phyloP scores from a whole-genome alignment of 1,139 yeast species.

The Pichia sp. region DNA sequence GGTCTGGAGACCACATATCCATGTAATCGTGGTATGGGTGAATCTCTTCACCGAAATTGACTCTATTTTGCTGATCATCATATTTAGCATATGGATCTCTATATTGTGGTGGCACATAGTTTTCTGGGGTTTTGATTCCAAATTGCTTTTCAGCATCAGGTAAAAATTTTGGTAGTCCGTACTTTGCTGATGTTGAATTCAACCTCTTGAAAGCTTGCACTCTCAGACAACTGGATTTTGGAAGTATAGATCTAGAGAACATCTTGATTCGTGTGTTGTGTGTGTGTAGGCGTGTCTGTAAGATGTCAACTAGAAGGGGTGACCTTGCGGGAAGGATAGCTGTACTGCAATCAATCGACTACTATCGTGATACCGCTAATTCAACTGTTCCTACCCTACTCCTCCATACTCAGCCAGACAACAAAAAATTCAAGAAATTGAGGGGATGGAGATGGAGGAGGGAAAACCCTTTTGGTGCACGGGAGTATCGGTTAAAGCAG shows the following conservation, averaged over 20 bases:
- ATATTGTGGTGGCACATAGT: constrained; percentile 48
- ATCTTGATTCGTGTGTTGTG: background rate
- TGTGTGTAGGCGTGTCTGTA: no score
- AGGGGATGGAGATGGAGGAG: background rate
- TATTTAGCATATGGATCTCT: constrained; percentile 70
- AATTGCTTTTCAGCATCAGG: constrained; percentile 29
- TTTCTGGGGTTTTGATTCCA: constrained; percentile 44
- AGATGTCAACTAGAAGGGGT: no score
- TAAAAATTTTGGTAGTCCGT: constrained; percentile 28
- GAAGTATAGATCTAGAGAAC: constrained; percentile 14
- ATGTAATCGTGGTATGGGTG: constrained; percentile 67
- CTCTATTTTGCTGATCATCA: constrained; percentile 79
- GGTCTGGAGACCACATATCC: constrained; percentile 88
- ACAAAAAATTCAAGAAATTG: background rate
- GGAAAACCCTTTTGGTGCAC: constrained; percentile 8
- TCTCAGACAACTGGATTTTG: constrained; percentile 2
- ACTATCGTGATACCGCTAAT: no score
- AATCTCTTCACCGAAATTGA: constrained; percentile 71
- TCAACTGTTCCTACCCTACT: background rate
- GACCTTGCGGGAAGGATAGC: no score
- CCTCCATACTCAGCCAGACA: background rate
- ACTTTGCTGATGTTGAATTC: constrained; percentile 21
- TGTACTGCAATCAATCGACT: no score
- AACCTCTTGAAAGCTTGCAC: constrained; percentile 13
- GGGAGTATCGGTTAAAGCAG: background rate